Evolutionary conservation across 371 early-diverging fungal genomes (phyloP), one percentile per base, ranked within the genome.

Genomic region (Mucor mucedo): DNA sequence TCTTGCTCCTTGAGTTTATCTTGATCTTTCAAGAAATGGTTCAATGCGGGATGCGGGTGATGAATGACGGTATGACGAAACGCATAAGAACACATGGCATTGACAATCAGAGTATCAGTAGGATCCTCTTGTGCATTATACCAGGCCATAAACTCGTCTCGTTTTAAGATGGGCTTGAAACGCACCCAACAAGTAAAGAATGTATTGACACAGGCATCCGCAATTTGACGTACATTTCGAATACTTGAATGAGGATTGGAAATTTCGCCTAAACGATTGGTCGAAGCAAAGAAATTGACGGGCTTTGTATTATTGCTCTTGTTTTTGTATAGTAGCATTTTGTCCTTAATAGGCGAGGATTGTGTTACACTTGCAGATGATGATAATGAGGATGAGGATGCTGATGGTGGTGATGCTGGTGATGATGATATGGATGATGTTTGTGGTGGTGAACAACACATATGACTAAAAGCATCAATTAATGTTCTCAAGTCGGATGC

Each of bases 101-200:
- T 82, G 29, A 82, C 79, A 49, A 82, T 73, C 27, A 82, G 49
- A 4, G 73, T 73, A 35, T 82, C 73, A 4, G 62, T 59, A 2
- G 82, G 77, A 13, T 61, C 50, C 16, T 61, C 52, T 27, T 79
- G 73, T 2, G 44, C 50, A n/a, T 65, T 52, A 52, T 82, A 77
- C 77, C 79, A 82, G 0, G 53, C 55, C 71, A 77, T 72, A 32
- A 82, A 82, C 49, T 79, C 76, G 8, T 77, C 72, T 49, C 58
- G 60, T 44, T 52, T 56, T 30, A 82, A 52, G 13, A 82, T 63
- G 2, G 76, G 77, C 10, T 61, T 65, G 45, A 68, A 69, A 4
- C 78, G 73, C 10, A 73, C 67, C 82, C 79, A 82, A 49, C 82
- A 82, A 0, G 69, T 63, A 33, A 82, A 79, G 58, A 72, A 79